These are phyloP conservation scores for Solanum hybrid DNA, from an alignment of 305 asterid genomes.

Conservation along the genomic window DNA sequence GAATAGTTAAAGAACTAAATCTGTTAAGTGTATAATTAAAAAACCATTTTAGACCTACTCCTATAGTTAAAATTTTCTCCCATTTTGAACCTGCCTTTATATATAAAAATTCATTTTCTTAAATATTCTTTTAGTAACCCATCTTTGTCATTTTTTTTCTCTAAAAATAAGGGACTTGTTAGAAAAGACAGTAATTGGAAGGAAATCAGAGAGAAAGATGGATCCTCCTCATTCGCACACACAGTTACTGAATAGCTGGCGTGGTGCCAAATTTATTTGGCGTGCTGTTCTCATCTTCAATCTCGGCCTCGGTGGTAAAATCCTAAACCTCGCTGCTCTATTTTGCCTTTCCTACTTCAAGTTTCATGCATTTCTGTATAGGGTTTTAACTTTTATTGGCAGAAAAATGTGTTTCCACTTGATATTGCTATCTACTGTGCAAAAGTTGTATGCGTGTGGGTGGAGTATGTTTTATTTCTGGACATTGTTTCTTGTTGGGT, in stretches of 20 bases:
- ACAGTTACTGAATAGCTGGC: constrained; percentile 1
- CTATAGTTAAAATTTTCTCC: no score
- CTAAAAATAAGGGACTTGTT: neutral
- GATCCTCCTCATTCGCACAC: neutral
- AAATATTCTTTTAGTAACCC: neutral
- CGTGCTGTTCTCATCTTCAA: constrained; percentile 54
- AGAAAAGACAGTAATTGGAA: neutral
- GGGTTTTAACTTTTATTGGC: neutral
- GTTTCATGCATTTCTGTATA: neutral
- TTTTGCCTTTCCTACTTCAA: neutral
- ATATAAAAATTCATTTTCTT: neutral
- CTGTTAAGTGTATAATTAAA: no score
- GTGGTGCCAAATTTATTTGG: constrained; percentile 47
- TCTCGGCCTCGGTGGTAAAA: constrained; percentile 61
- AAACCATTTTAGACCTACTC: no score
- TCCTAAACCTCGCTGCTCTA: neutral
- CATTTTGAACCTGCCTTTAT: neutral
- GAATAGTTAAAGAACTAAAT: no score
- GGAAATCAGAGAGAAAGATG: neutral
- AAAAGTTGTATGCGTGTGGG: neutral
- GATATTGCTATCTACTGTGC: neutral
- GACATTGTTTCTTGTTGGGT: neutral
- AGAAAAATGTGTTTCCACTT: neutral
- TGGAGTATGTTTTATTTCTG: neutral
- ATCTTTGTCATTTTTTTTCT: neutral